phyloP scores from a whole-genome alignment of 192 early-diverging fungal genomes.

The Backusella morwellensis region DNA sequence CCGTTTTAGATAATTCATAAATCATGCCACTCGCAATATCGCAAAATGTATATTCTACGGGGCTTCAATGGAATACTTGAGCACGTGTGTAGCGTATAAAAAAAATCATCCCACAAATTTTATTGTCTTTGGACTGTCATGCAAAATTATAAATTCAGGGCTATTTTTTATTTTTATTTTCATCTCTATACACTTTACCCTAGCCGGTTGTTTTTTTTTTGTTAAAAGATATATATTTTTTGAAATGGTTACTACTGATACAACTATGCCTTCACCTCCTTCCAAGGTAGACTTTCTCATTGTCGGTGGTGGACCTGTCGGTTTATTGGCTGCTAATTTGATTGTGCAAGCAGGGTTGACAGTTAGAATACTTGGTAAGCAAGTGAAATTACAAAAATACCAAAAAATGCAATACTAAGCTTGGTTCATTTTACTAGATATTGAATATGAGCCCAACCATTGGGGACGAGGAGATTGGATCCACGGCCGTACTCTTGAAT shows the following conservation, averaged over 20 bases:
- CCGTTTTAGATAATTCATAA: not conserved
- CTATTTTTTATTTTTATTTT: not conserved
- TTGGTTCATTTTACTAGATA: slow-evolving; percentile 11
- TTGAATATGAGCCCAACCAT: slow-evolving; percentile 30
- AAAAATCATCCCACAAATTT: slow-evolving; percentile 3
- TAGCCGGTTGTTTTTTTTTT: not conserved
- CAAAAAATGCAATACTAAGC: not conserved
- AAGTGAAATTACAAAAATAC: not conserved
- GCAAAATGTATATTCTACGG: not conserved
- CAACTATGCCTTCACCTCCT: slow-evolving; percentile 1
- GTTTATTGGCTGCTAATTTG: slow-evolving; percentile 25
- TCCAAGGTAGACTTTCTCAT: slow-evolving; percentile 27
- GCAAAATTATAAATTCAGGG: not conserved
- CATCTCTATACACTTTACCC: not conserved
- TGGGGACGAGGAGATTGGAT: slow-evolving; percentile 35
- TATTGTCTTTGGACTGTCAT: not conserved
- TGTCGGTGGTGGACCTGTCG: slow-evolving; percentile 35
- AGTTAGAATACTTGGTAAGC: slow-evolving; percentile 29
- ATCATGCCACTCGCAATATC: not conserved
- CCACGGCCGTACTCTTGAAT: slow-evolving; percentile 30
- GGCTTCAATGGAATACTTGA: not conserved
- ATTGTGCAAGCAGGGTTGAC: slow-evolving; percentile 18
- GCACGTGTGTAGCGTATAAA: not conserved
- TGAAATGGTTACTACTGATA: slow-evolving; percentile 3
- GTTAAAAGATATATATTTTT: not conserved